phyloP scores from a whole-genome alignment of 2,329 filamentous ascomycete genomes.

The Diaporthe ampelina region DNA sequence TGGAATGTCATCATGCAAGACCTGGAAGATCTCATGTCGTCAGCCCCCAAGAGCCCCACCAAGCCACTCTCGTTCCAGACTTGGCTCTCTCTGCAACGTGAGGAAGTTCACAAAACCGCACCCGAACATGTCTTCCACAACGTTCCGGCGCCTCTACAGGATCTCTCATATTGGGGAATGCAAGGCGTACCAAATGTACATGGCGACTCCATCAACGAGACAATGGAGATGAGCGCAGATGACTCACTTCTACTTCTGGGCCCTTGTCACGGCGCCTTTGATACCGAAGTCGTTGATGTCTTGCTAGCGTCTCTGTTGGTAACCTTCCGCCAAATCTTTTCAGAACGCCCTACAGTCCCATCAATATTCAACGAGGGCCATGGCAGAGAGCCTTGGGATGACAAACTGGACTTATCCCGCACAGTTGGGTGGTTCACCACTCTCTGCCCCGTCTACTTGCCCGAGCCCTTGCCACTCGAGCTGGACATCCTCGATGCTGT shows the following conservation, averaged over 20 bases:
- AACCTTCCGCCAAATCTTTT: slow-evolving; percentile 4
- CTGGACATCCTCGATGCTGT: background rate
- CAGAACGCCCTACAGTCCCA: background rate
- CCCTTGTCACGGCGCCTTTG: background rate
- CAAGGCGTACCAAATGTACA: slow-evolving; percentile 5
- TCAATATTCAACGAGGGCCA: slow-evolving; percentile 12
- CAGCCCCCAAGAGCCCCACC: background rate
- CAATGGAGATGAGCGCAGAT: background rate
- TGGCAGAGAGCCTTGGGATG: slow-evolving; percentile 10
- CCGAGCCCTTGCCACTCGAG: background rate
- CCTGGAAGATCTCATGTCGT: background rate
- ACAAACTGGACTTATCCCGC: background rate
- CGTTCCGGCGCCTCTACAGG: background rate
- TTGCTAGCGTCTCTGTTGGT: slow-evolving; percentile 7
- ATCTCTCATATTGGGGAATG: slow-evolving; percentile 15
- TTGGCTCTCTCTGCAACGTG: slow-evolving; percentile 11
- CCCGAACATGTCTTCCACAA: background rate
- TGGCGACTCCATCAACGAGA: background rate
- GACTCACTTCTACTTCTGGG: background rate
- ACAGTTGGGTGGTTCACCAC: slow-evolving; percentile 17
- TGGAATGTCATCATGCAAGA: slow-evolving; percentile 17
- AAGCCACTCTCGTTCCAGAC: slow-evolving; percentile 11
- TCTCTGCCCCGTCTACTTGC: background rate
- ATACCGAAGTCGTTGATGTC: slow-evolving; percentile 4
- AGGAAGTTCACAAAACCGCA: background rate